These are phyloP conservation scores for Alnus rubra DNA, from an alignment of 306 rosid genomes.

Conservation along the genomic window DNA sequence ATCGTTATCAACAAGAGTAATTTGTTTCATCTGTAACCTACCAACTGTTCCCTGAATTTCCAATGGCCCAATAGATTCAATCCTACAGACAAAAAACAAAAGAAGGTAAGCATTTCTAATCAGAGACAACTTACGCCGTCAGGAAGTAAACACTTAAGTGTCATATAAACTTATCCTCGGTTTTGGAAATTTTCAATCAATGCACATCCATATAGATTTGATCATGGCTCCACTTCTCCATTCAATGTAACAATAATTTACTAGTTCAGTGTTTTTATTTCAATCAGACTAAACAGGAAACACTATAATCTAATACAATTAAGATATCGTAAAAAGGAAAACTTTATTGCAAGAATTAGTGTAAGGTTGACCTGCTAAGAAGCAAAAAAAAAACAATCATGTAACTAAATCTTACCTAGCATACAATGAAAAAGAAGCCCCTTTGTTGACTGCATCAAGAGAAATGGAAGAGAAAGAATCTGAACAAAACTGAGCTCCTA, in stretches of 20 bases:
- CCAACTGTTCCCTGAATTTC: constrained; percentile 60
- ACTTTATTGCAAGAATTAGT: not conserved
- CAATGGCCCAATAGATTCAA: constrained; percentile 64
- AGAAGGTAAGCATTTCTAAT: constrained; percentile 4
- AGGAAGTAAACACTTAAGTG: not conserved
- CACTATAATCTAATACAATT: not conserved
- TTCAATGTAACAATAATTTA: not conserved
- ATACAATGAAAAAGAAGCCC: constrained; percentile 66
- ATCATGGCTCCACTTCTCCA: not conserved
- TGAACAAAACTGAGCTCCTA: constrained; percentile 84
- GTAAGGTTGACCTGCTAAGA: not conserved
- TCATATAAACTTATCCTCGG: not conserved
- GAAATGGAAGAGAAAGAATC: constrained; percentile 83
- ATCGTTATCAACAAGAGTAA: constrained; percentile 76
- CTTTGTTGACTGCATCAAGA: constrained; percentile 52
- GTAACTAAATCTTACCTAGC: constrained; percentile 53
- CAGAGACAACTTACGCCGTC: not conserved
- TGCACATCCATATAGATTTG: constrained; percentile 8
- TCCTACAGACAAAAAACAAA: constrained; percentile 45
- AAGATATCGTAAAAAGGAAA: not conserved
- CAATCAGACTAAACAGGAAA: not conserved
- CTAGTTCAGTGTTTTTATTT: not conserved
- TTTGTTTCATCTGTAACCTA: constrained; percentile 51
- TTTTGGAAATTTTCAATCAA: constrained; percentile 18
- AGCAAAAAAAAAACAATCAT: not conserved